Base-by-base conservation (phyloP, 2,329 filamentous ascomycete species). In the Monosporascus ibericus region DNA sequence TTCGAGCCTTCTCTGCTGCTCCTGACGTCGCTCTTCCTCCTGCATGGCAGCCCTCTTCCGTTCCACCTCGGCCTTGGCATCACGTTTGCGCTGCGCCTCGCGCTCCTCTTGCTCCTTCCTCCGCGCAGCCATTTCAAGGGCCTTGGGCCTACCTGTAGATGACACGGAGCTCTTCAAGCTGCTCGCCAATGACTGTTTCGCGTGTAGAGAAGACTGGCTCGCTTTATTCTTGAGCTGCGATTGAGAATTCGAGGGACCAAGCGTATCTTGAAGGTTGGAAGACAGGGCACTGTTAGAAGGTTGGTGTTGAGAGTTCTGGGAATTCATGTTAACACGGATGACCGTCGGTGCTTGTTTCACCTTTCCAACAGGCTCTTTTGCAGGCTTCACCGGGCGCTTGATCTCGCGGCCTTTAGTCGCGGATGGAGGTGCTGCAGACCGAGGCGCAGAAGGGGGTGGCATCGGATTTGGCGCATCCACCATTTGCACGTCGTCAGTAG, bases 81-180 rank as follows among this genome's bases (percentile, higher is more conserved):
- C 88, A 8, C 86, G 85, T 64, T 90, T 92, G 48, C 86, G 83
- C 62, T 91, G 85, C 15, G 84, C 82, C 58, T 91, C 88, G 47
- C 85, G 83, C 65, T 95, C 90, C 61, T 95, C 91, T 66, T 85
- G 86, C 67, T 95, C 90, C 65, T 87, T 92, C 69, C 91, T 92
- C 64, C 85, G 86, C 39, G 89, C 87, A 2, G 87, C 89, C 47
- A 87, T 77, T 50, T 92, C 84, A 22, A 92, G 74, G 2, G 88
- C 86, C 65, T 87, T 89, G 0, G 85, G 80, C 49, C 85, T 83
- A 2, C 80, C 76, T n/a, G 75, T 77, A 34, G 84, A 79, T n/a
- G 83, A 82, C 6, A 75, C 75, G 6, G 82, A 83, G 61, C 77
- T 80, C 67, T 87, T 89, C 50, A 91, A 75, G 63, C 80, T 88